A percentile compares a stretch with the other conserved stretches of the same genome.
Conservation (phyloP, 495 filamentous ascomycete genomes). For the Hypoxylon intermedium region DNA sequence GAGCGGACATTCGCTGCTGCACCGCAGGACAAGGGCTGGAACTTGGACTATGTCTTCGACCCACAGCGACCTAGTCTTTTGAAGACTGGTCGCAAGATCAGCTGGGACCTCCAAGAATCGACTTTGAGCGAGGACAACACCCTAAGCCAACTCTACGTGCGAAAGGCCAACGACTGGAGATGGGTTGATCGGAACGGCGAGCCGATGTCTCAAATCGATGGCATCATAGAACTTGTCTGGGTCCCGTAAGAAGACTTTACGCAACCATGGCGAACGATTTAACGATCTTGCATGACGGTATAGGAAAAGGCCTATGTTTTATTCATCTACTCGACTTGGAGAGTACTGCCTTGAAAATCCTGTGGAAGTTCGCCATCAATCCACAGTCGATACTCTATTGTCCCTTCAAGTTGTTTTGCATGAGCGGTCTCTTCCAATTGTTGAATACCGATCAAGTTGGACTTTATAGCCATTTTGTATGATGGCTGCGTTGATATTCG, state of each 20-base stretch:
- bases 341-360: slow-evolving; percentile 18
- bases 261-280: slow-evolving; percentile 25
- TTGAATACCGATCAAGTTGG: slow-evolving; percentile 5
- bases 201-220: slow-evolving; percentile 55
- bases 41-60: slow-evolving; percentile 59
- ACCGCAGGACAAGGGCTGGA: slow-evolving; percentile 61
- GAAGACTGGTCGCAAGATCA: slow-evolving; percentile 58
- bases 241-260: slow-evolving; percentile 41
- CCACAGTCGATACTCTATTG: background rate
- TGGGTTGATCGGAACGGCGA: slow-evolving; percentile 55
- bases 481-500: slow-evolving; percentile 3
- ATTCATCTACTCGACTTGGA: slow-evolving; percentile 36
- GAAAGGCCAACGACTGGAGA: slow-evolving; percentile 55
- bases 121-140: slow-evolving; percentile 49
- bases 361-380: slow-evolving; percentile 15
- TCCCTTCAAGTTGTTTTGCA: slow-evolving; percentile 8
- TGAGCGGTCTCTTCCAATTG: background rate
- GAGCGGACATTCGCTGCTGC: slow-evolving; percentile 69
- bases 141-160: slow-evolving; percentile 56
- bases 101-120: slow-evolving; percentile 61
- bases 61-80: slow-evolving; percentile 56
- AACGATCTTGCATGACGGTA: slow-evolving; percentile 42
- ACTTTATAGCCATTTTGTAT: slow-evolving; percentile 6
- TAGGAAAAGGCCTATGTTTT: slow-evolving; percentile 27
- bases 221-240: slow-evolving; percentile 61